Evolutionary conservation across 2,329 filamentous ascomycete genomes (phyloP), one percentile per base, ranked within the genome.

Genomic region (Pseudogymnoascus sp.): DNA sequence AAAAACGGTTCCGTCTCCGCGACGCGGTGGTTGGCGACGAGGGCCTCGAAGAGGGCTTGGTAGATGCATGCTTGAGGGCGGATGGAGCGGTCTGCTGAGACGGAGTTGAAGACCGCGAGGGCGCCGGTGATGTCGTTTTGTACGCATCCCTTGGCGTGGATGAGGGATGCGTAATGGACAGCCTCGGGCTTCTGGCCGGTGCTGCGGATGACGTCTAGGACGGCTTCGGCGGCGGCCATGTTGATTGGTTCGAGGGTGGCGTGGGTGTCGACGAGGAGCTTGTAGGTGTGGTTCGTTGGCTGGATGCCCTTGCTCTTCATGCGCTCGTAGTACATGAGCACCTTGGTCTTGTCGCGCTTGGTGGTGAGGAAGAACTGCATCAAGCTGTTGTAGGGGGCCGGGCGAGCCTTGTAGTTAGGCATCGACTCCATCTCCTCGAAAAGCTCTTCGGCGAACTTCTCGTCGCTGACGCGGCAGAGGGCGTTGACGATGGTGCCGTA

Each of bases 391-490:
- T 99, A 99, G 0, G 94, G 94, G 23, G 94, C 94, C 25, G 94
- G 92, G 8, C 94, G 89, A 42, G 94, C 91, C 81, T 97, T 97
- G 84, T 99, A 99, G 80, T 99, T 99, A 63, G 92, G 89, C 88
- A 96, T 96, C 56, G 88, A 86, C 79, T 99, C 94, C 94, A 99
- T 99, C 79, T 99, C 94, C 73, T 97, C 92, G 73, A 99, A 99
- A 70, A 97, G 85, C 76, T 97, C 92, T 73, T 97, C 94, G 28
- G 94, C 94, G 74, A 97, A 96, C 73, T 93, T 95, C 78, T 97
- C 93, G 70, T 99, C 94, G 69, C 92, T 96, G 63, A 97, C 94
- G 70, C 94, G 90, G 82, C 92, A 97, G 12, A 99, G 84, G 23
- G 94, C 94, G 70, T 99, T 99, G 77, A 99, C 93, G 70, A 99